Percentiles rank a stretch among this genome's conserved stretches.
Conservation (phyloP, 2,329 filamentous ascomycete species). For the Mycocentrospora acerina region DNA sequence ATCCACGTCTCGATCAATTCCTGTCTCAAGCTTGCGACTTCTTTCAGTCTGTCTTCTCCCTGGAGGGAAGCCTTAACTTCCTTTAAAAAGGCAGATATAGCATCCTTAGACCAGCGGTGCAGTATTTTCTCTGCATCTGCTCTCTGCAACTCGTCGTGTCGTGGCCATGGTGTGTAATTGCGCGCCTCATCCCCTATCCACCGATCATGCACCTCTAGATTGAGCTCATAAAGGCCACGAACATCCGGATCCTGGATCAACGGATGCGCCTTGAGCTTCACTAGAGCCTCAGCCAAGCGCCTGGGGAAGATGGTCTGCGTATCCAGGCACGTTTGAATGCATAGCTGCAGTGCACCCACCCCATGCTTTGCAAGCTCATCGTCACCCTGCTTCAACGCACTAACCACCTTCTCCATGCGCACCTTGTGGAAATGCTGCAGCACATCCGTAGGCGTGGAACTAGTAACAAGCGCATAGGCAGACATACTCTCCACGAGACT, state of each 20-base stretch:
- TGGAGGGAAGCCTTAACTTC: slow-evolving; percentile 64
- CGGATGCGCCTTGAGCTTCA: slow-evolving; percentile 66
- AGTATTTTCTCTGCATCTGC: slow-evolving; percentile 45
- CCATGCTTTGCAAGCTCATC: slow-evolving; percentile 56
- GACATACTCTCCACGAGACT: slow-evolving; percentile 71
- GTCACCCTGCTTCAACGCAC: slow-evolving; percentile 57
- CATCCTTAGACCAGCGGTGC: slow-evolving; percentile 44
- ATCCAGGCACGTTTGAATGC: slow-evolving; percentile 74
- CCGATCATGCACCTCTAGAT: slow-evolving; percentile 73
- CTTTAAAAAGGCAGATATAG: slow-evolving; percentile 48
- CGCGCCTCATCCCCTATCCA: slow-evolving; percentile 84
- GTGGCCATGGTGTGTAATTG: slow-evolving; percentile 84
- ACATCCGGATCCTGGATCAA: slow-evolving; percentile 73
- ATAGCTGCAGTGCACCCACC: slow-evolving; percentile 68
- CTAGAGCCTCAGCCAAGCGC: slow-evolving; percentile 69
- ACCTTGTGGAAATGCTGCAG: slow-evolving; percentile 76
- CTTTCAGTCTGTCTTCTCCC: slow-evolving; percentile 64
- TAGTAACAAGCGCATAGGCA: slow-evolving; percentile 80
- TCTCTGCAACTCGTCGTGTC: slow-evolving; percentile 66
- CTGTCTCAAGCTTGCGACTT: slow-evolving; percentile 69
- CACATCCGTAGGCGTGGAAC: slow-evolving; percentile 76
- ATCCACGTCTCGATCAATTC: slow-evolving; percentile 76
- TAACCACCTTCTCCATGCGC: slow-evolving; percentile 67
- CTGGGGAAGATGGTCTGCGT: slow-evolving; percentile 75
- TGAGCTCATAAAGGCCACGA: slow-evolving; percentile 65